These are phyloP conservation scores for Phytophthora meadii DNA, from an alignment of 352 stramenopile genomes.

Conservation along the genomic window DNA sequence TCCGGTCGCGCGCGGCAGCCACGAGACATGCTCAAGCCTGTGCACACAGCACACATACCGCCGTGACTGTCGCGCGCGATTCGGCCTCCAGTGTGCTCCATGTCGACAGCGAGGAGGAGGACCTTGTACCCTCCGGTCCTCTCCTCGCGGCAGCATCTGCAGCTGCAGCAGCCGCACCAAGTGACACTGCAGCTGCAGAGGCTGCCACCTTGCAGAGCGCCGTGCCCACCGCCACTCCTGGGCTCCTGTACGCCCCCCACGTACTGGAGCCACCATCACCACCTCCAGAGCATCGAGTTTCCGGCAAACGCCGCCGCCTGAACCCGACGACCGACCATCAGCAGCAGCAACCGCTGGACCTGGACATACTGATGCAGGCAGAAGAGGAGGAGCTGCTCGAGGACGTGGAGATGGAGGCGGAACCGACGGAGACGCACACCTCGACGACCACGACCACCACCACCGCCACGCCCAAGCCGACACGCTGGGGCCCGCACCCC, in stretches of 20 bases:
- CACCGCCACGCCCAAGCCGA: not conserved
- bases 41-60: not conserved
- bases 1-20: slow-evolving; percentile 1
- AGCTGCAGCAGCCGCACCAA: not conserved
- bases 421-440: not conserved
- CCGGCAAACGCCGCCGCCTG: not conserved
- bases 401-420: not conserved
- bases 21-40: not conserved
- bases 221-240: not conserved
- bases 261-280: not conserved
- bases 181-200: not conserved
- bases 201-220: not conserved
- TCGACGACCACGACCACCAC: not conserved
- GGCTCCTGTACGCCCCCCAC: not conserved
- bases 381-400: not conserved
- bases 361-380: not conserved
- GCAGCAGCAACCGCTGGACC: not conserved
- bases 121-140: too few species aligned
- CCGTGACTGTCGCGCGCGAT: not conserved
- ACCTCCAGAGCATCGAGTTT: not conserved
- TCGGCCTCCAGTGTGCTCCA: not conserved
- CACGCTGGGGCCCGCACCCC: not conserved
- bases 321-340: too few species aligned
- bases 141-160: not conserved
- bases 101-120: not conserved